A percentile compares a stretch with the other conserved stretches of the same genome.
phyloP scores from a whole-genome alignment of 805 yeast species.

The Saccharomycopsis schoenii region DNA sequence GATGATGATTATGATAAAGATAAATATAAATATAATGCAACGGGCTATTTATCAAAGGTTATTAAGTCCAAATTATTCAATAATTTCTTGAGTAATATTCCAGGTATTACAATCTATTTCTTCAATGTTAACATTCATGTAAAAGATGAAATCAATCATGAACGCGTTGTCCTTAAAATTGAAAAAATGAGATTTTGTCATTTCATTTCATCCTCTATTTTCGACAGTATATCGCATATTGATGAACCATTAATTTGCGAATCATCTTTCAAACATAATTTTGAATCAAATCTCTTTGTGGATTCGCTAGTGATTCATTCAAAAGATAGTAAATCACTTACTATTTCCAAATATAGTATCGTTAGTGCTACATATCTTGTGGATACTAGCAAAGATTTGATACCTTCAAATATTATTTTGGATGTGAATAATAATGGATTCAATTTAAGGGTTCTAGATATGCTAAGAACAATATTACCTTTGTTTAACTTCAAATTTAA shows the following conservation, averaged over 20 bases:
- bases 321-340: not conserved
- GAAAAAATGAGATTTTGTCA: constrained; percentile 1
- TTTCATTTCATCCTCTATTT: not conserved
- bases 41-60: not conserved
- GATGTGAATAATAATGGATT: not conserved
- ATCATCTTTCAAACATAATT: not conserved
- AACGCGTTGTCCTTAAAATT: not conserved
- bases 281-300: not conserved
- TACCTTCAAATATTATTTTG: not conserved
- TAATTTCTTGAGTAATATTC: constrained; percentile 19
- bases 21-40: not conserved
- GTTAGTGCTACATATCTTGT: not conserved
- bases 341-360: not conserved
- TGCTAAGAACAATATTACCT: not conserved
- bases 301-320: not conserved
- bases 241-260: not conserved
- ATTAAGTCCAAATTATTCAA: constrained; percentile 9
- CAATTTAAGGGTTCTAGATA: not conserved
- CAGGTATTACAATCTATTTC: constrained; percentile 21
- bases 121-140: constrained; percentile 11
- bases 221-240: not conserved
- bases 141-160: not conserved
- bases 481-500: not conserved
- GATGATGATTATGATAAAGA: not conserved
- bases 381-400: not conserved